A percentile compares a stretch with the other conserved stretches of the same genome.
phyloP scores from a whole-genome alignment of 345 rosid genomes.

The Luvunga scandens region DNA sequence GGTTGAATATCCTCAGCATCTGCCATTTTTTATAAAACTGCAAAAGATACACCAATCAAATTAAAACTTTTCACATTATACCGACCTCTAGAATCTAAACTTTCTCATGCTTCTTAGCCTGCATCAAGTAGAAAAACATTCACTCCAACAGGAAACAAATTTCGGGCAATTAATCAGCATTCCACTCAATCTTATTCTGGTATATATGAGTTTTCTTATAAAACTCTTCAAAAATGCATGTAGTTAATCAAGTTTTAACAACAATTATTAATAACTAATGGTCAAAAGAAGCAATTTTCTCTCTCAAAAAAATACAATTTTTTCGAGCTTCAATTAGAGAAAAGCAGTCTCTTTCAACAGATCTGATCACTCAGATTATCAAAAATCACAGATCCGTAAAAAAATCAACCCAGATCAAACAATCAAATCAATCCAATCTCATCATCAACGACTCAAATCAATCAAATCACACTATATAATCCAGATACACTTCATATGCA shows the following conservation, averaged over 20 bases:
- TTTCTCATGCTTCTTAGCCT: background rate
- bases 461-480: background rate
- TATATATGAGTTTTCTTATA: too few relatives aligned
- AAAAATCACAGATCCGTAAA: constrained; percentile 18
- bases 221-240: too few relatives aligned
- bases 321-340: background rate
- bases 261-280: background rate
- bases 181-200: background rate
- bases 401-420: constrained; percentile 18
- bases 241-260: background rate
- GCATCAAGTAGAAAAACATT: background rate
- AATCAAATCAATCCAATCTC: constrained; percentile 11
- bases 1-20: constrained; percentile 91
- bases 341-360: background rate
- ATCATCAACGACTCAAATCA: background rate
- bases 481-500: background rate
- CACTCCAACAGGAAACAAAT: background rate
- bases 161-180: background rate
- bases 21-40: constrained; percentile 60
- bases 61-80: background rate
- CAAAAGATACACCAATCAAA: background rate
- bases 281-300: background rate
- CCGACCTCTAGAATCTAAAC: background rate
- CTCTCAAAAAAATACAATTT: background rate
- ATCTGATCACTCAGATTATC: background rate